Percentiles rank a stretch among this genome's conserved stretches.
phyloP scores from a whole-genome alignment of 2,329 filamentous ascomycete genomes.

The Stemphylium lycopersici region DNA sequence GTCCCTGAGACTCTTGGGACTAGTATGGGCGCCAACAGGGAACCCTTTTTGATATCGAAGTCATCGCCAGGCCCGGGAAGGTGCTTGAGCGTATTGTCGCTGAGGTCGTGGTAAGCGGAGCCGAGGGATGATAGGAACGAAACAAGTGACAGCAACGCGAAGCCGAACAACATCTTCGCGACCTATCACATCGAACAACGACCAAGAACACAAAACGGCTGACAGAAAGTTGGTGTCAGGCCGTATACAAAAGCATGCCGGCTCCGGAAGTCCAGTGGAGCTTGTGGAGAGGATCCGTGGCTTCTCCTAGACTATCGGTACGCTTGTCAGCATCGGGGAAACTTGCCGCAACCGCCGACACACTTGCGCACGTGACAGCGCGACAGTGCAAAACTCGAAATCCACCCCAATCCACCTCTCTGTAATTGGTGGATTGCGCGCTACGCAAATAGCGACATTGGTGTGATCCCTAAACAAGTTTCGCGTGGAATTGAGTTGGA shows the following conservation, averaged over 20 bases:
- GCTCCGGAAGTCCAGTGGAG: neutral
- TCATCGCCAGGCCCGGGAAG: conserved; percentile 74
- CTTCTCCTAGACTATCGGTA: neutral
- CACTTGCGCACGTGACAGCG: conserved; percentile 23
- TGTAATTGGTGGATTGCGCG: neutral
- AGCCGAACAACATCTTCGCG: conserved; percentile 25
- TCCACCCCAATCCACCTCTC: neutral
- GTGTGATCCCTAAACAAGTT: neutral
- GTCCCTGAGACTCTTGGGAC: conserved; percentile 88
- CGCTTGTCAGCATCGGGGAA: neutral
- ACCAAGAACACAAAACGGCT: neutral
- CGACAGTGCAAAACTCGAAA: conserved; percentile 5
- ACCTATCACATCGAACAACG: conserved; percentile 18
- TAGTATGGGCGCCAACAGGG: conserved; percentile 84
- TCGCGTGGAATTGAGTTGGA: neutral
- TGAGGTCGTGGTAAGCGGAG: conserved; percentile 65
- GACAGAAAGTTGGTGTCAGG: neutral
- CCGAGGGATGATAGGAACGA: conserved; percentile 37
- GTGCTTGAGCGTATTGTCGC: conserved; percentile 73
- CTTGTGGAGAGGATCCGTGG: conserved; percentile 5
- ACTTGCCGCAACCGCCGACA: neutral
- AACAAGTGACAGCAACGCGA: conserved; percentile 31
- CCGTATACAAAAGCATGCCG: conserved; percentile 3
- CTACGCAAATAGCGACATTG: neutral
- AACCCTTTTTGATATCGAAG: conserved; percentile 80